phyloP scores from a whole-genome alignment of 345 rosid species.

The Citrus mangshanensis region DNA sequence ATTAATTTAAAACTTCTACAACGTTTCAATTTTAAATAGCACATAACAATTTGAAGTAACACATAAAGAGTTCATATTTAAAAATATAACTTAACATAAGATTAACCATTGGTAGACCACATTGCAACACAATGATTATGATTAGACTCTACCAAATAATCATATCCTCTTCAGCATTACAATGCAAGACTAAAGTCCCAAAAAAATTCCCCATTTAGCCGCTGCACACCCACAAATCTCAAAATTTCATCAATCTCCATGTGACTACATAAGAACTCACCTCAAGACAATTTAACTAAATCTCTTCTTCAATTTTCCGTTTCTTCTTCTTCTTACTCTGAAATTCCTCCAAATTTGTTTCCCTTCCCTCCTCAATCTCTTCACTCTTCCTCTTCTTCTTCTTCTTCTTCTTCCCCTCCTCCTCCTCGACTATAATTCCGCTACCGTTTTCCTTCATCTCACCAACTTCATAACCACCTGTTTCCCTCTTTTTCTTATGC shows the following conservation, averaged over 20 bases:
- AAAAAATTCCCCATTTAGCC: not conserved
- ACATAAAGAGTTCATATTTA: not conserved
- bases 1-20: not conserved
- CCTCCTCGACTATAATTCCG: not conserved
- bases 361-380: constrained; percentile 21
- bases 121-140: not conserved
- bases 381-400: constrained; percentile 25
- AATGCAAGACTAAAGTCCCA: not conserved
- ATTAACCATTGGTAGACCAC: not conserved
- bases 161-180: not conserved
- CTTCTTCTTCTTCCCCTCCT: constrained; percentile 8
- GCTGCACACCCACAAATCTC: not conserved
- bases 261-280: not conserved
- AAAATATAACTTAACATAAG: not conserved
- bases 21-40: not conserved
- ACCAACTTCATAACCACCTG: not conserved
- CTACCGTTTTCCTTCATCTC: not conserved
- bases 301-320: constrained; percentile 16
- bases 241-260: not conserved
- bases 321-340: constrained; percentile 43
- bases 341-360: constrained; percentile 22
- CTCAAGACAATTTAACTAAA: not conserved
- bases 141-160: not conserved
- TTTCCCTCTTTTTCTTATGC: constrained; percentile 10
- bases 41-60: not conserved